phyloP scores from a whole-genome alignment of 2,329 filamentous ascomycete species.

The Tolypocladium sp. region DNA sequence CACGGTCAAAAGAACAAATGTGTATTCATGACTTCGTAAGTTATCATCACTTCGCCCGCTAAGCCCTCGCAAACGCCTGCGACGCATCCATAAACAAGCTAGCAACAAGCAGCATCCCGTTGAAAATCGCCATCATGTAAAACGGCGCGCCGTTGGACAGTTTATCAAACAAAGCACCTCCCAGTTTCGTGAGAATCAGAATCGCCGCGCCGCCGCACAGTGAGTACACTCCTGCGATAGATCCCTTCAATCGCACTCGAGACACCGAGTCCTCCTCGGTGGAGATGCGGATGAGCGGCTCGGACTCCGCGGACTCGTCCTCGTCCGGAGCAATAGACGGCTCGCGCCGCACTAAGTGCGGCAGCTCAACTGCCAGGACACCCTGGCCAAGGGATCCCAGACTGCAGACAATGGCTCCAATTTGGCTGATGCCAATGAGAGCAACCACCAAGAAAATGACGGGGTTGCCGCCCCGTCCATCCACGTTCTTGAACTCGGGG shows the following conservation, averaged over 20 bases:
- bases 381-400: constrained; percentile 80
- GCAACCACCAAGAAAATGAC: constrained; percentile 68
- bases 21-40: constrained; percentile 5
- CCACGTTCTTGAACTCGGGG: constrained; percentile 59
- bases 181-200: constrained; percentile 80
- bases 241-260: constrained; percentile 68
- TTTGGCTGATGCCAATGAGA: constrained; percentile 84
- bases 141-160: constrained; percentile 72
- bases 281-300: constrained; percentile 27
- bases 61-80: constrained; percentile 21
- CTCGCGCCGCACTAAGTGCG: constrained; percentile 13
- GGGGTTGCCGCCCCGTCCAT: constrained; percentile 57
- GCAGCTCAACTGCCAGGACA: constrained; percentile 49
- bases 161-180: constrained; percentile 76
- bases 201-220: constrained; percentile 87
- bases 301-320: constrained; percentile 30
- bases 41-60: neutral
- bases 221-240: constrained; percentile 90
- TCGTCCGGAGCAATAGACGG: constrained; percentile 23
- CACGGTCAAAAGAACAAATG: neutral
- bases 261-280: constrained; percentile 27
- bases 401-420: constrained; percentile 92
- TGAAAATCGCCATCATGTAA: constrained; percentile 89
- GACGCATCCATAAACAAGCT: constrained; percentile 42
- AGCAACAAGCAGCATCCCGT: constrained; percentile 58